Conservation (phyloP, 352 stramenopile genomes). For the Globisporangium carolinianum region DNA sequence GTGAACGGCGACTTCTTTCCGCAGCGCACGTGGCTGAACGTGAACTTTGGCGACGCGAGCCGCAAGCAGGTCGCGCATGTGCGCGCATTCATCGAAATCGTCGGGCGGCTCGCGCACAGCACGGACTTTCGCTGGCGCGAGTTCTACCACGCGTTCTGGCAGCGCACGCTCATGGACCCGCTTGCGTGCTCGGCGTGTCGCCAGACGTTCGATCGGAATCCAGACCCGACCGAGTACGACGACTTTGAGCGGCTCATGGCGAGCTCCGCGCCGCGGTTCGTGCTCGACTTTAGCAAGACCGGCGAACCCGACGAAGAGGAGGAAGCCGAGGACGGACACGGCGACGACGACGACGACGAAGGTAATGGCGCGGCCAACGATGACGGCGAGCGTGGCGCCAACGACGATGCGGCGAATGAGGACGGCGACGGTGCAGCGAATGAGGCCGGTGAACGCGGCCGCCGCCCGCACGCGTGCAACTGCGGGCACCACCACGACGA, state of each 20-base stretch:
- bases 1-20: background rate
- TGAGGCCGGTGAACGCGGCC: background rate
- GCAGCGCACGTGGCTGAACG: conserved; percentile 1
- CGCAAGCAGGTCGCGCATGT: background rate
- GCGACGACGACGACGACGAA: background rate
- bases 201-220: background rate
- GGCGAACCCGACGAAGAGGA: background rate
- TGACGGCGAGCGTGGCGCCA: background rate
- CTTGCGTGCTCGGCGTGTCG: background rate
- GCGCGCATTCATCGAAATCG: conserved; percentile 1
- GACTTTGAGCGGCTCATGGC: background rate
- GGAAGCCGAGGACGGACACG: background rate
- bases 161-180: background rate
- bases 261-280: background rate
- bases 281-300: background rate
- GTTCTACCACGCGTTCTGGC: conserved; percentile 4
- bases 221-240: conserved; percentile 1
- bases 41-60: background rate
- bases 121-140: background rate
- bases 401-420: too few species aligned
- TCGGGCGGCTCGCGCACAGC: background rate
- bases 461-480: background rate
- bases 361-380: background rate
- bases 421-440: background rate
- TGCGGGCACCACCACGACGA: background rate